A percentile compares a stretch with the other conserved stretches of the same genome.
These are phyloP conservation scores for Nannizziopsis barbatae DNA, from an alignment of 2,329 filamentous ascomycete species.

Conservation along the genomic window DNA sequence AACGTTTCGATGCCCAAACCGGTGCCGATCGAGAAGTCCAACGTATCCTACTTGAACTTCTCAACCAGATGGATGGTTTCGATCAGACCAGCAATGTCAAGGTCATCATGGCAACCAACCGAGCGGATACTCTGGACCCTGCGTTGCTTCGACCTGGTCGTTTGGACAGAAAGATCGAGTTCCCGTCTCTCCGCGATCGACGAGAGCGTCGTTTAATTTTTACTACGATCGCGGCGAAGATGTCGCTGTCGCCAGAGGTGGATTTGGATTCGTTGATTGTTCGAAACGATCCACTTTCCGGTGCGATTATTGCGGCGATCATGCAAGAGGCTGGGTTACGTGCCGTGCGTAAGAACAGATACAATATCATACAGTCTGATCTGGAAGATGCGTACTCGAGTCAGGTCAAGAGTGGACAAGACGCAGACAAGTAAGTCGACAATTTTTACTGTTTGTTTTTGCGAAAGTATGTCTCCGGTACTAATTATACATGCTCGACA, in stretches of 20 bases:
- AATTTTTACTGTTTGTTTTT: neutral
- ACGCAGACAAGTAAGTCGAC: constrained; percentile 48
- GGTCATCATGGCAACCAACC: constrained; percentile 99
- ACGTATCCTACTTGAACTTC: constrained; percentile 89
- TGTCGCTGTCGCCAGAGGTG: constrained; percentile 93
- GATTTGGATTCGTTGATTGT: constrained; percentile 94
- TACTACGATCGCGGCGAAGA: constrained; percentile 90
- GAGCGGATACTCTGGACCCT: constrained; percentile 91
- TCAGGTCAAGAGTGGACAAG: constrained; percentile 77
- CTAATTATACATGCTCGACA: constrained; percentile 39
- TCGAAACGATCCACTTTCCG: constrained; percentile 87
- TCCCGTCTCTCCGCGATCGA: constrained; percentile 85
- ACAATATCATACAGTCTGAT: constrained; percentile 97
- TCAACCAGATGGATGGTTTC: constrained; percentile 99
- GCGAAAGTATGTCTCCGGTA: constrained; percentile 21
- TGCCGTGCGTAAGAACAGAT: constrained; percentile 92
- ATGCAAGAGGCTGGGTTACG: constrained; percentile 97
- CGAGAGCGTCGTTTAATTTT: constrained; percentile 95
- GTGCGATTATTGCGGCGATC: constrained; percentile 92
- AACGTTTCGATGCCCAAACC: constrained; percentile 97
- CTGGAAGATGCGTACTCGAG: constrained; percentile 93
- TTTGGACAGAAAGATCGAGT: constrained; percentile 97
- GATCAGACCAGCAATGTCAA: constrained; percentile 99
- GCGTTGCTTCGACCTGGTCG: constrained; percentile 88
- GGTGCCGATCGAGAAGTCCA: constrained; percentile 97